A percentile compares a stretch with the other conserved stretches of the same genome.
phyloP scores from a whole-genome alignment of 257 asterid genomes.

The Solanum stenotomum region DNA sequence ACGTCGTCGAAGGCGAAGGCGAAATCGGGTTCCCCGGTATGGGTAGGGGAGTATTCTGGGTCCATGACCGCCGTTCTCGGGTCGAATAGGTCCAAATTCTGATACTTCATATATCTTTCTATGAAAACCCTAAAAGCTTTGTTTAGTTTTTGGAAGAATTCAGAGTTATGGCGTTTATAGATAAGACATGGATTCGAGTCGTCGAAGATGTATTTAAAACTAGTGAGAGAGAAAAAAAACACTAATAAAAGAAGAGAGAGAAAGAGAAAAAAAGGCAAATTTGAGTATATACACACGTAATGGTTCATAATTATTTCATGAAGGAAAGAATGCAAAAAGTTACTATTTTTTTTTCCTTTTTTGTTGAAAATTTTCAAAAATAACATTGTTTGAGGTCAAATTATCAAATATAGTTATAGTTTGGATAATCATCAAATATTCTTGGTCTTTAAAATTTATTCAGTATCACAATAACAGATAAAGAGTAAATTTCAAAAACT shows the following conservation, averaged over 20 bases:
- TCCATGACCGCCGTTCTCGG: background rate
- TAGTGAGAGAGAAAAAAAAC: background rate
- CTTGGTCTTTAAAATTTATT: no score
- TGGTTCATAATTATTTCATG: background rate
- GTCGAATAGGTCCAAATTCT: conserved; percentile 5
- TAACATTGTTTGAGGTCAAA: background rate
- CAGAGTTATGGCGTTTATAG: background rate
- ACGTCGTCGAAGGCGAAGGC: conserved; percentile 6
- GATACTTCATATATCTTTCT: background rate
- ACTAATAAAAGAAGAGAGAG: background rate
- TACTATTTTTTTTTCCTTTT: background rate
- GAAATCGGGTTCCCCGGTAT: background rate
- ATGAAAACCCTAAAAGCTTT: background rate
- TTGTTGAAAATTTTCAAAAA: background rate
- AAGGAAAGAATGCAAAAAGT: background rate
- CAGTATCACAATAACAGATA: background rate
- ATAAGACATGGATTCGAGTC: background rate
- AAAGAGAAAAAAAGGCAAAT: background rate
- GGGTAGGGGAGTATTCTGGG: background rate
- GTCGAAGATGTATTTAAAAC: background rate
- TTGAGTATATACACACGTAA: background rate
- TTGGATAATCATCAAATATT: background rate
- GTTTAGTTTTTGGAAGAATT: background rate
- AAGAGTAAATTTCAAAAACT: background rate
- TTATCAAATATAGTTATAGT: background rate